A percentile compares a stretch with the other conserved stretches of the same genome.
These are phyloP conservation scores for Pezicula radicicola DNA, from an alignment of 2,329 filamentous ascomycete species.

Conservation along the genomic window DNA sequence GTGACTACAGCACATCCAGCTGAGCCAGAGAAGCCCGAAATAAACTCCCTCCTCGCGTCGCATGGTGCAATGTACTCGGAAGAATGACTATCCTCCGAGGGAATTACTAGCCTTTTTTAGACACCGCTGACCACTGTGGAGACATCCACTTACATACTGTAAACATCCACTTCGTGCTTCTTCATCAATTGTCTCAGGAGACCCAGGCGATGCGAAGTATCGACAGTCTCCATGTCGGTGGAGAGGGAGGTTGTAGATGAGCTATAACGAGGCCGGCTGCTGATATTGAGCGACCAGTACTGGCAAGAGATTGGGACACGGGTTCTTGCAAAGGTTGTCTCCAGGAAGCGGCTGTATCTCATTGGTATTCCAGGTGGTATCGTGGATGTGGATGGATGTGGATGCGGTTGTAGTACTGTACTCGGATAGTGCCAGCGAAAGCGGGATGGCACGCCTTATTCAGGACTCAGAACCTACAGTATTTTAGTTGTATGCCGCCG, in stretches of 20 bases:
- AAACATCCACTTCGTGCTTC: conserved; percentile 82
- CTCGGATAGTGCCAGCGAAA: no score
- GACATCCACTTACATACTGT: conserved; percentile 60
- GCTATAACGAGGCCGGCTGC: not conserved
- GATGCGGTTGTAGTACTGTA: no score
- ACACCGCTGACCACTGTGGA: conserved; percentile 13
- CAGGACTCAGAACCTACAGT: no score
- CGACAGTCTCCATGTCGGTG: conserved; percentile 67
- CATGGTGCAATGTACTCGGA: conserved; percentile 98
- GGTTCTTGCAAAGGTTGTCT: conserved; percentile 3
- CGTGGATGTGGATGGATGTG: not conserved
- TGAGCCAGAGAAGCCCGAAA: conserved; percentile 92
- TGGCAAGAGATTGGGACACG: not conserved
- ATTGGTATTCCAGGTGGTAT: conserved; percentile 5
- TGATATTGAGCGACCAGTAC: not conserved
- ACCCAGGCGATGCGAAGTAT: conserved; percentile 74
- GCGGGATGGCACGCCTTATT: no score
- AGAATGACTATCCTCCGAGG: conserved; percentile 94
- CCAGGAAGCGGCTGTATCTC: conserved; percentile 8
- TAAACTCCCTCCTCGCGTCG: conserved; percentile 86
- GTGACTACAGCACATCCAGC: conserved; percentile 91
- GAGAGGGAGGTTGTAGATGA: not conserved
- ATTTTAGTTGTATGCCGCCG: not conserved
- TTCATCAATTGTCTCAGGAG: conserved; percentile 83
- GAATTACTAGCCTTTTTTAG: conserved; percentile 64